Evolutionary conservation across 805 yeast species (phyloP), one percentile per base, ranked within the genome.

Genomic region (Kuraishia ogatae): DNA sequence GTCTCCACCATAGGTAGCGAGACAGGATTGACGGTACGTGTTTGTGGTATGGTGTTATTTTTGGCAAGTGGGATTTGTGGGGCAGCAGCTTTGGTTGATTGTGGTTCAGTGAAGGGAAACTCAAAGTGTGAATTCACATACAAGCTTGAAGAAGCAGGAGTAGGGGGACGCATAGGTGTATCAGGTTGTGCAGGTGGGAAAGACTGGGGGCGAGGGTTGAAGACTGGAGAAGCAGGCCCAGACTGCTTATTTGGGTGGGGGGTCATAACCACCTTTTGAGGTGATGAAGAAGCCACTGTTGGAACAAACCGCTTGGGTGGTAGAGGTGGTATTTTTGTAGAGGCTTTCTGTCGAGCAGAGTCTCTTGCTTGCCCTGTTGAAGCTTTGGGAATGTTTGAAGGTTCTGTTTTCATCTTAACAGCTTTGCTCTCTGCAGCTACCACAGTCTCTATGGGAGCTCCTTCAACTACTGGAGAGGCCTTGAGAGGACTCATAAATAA

Each of bases 91-190:
- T 26, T 26, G 29, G 29, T 26, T 26, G 29, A 26, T 26, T 35
- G n/a, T 35, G 43, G 43, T 11, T 17, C 43, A 13, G 43, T 35
- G n/a, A 8, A 35, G 6, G 73, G 73, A 56, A 71, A 71, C 52
- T 59, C 66, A 60, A 71, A 71, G 22, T 63, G 59, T 3, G 72
- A 64, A 49, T 62, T 69, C 10, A 69, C 73, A 56, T 64, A 56
- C 2, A 66, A 50, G 54, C 64, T 62, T 3, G 64, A 57, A 5
- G 67, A 58, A 8, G 56, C 54, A 23, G 51, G 43, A 15, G 43
- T 35, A 11, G 43, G 43, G 15, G 43, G 43, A 17, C 43, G 43
- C 43, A 35, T 26, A 26, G 29, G 10, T 6, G 10, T 17, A 10
- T 35, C 43, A 35, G 6, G 15, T 17, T 35, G 43, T 35, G n/a